A percentile compares a stretch with the other conserved stretches of the same genome.
These are phyloP conservation scores for Cyamopsis tetragonoloba DNA, from an alignment of 306 rosid genomes.

Conservation along the genomic window DNA sequence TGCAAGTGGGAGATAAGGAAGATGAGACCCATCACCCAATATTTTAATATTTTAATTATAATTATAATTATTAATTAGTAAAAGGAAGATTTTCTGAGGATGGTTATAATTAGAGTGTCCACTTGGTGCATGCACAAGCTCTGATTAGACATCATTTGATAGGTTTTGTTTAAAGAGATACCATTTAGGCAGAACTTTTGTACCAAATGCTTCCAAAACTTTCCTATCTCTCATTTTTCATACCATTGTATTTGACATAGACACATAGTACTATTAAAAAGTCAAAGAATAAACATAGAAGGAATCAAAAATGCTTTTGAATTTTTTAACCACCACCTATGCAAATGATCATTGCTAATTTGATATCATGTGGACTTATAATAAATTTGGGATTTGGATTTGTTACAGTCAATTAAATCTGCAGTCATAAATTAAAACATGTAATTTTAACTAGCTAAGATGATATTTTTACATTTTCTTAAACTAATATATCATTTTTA, in stretches of 20 bases:
- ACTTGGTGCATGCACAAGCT: slow-evolving; percentile 30
- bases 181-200: slow-evolving; percentile 20
- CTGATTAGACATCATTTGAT: slow-evolving; percentile 32
- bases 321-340: background rate
- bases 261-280: slow-evolving; percentile 8
- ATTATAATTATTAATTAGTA: background rate
- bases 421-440: too few species aligned
- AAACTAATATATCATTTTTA: too few species aligned
- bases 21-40: slow-evolving; percentile 41
- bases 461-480: too few species aligned
- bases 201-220: slow-evolving; percentile 13
- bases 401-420: too few species aligned
- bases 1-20: slow-evolving; percentile 44
- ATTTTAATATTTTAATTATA: background rate
- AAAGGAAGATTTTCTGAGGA: slow-evolving; percentile 11
- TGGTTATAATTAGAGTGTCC: slow-evolving; percentile 13
- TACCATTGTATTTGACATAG: background rate
- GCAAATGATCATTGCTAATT: background rate
- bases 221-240: slow-evolving; percentile 29
- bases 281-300: slow-evolving; percentile 29
- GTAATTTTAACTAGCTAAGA: too few species aligned
- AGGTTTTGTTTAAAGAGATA: slow-evolving; percentile 20
- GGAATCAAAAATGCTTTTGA: slow-evolving; percentile 1
- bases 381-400: too few species aligned
- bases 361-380: background rate